A percentile compares a stretch with the other conserved stretches of the same genome.
Evolutionary conservation across 768 basidiomycete species (phyloP).

Genomic region (Heimioporus sp.): DNA sequence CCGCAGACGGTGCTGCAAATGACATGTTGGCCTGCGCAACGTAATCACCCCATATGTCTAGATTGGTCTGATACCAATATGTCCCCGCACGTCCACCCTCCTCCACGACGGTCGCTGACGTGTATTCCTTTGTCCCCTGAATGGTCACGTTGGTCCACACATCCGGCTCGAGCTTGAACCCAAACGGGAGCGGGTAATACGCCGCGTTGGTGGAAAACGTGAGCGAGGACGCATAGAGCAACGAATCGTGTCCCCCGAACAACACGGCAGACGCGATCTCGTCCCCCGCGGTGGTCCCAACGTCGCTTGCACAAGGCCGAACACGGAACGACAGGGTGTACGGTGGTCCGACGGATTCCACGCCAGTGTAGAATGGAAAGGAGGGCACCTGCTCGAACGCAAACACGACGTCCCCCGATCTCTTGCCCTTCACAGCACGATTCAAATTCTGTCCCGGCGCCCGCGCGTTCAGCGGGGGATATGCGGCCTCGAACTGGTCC

Average conservation of each 20-base stretch:
- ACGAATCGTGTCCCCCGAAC: conserved; percentile 37
- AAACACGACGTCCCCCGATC: conserved; percentile 30
- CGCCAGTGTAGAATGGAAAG: conserved; percentile 26
- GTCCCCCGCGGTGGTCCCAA: conserved; percentile 12
- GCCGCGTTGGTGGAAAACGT: conserved; percentile 38
- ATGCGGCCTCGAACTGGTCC: conserved; percentile 35
- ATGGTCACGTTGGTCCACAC: conserved; percentile 36
- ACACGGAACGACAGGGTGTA: conserved; percentile 41
- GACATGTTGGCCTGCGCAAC: conserved; percentile 41
- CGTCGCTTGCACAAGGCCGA: conserved; percentile 24
- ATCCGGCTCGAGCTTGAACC: conserved; percentile 25
- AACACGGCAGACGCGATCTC: conserved; percentile 21
- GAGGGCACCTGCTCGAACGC: conserved; percentile 17
- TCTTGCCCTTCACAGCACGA: conserved; percentile 31
- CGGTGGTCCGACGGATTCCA: conserved; percentile 42
- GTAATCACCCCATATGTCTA: conserved; percentile 41
- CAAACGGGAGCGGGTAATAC: conserved; percentile 34
- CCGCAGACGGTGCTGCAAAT: conserved; percentile 39
- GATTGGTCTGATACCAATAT: conserved; percentile 34
- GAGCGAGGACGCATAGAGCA: conserved; percentile 35
- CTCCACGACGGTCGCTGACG: conserved; percentile 29
- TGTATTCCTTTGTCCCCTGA: conserved; percentile 35
- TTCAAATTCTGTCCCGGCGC: conserved; percentile 46
- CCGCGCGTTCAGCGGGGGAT: conserved; percentile 35
- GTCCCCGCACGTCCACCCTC: conserved; percentile 16